A percentile compares a stretch with the other conserved stretches of the same genome.
Conservation (phyloP, 116 monocot genomes). For the Dioscorea cayenensis region DNA sequence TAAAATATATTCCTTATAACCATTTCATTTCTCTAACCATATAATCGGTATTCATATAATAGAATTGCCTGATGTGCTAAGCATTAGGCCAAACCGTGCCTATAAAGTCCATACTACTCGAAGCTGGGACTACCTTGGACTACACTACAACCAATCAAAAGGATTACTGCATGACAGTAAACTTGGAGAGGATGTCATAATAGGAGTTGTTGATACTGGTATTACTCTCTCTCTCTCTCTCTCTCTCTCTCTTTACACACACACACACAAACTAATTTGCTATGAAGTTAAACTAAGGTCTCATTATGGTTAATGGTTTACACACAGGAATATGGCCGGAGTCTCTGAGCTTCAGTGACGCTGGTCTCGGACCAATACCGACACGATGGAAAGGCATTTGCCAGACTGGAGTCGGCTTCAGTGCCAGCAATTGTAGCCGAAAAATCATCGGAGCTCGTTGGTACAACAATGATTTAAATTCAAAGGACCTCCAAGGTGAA, state of each 20-base stretch:
- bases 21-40: too few species aligned
- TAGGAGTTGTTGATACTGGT: slow-evolving; percentile 58
- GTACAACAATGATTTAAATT: slow-evolving; percentile 21
- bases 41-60: too few species aligned
- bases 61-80: slow-evolving; percentile 7
- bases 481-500: slow-evolving; percentile 12
- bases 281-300: too few species aligned
- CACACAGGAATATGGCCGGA: slow-evolving; percentile 52
- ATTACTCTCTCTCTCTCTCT: too few species aligned
- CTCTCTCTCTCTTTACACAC: too few species aligned
- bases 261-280: too few species aligned
- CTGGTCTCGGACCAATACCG: slow-evolving; percentile 32
- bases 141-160: slow-evolving; percentile 1
- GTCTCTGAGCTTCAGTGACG: slow-evolving; percentile 36
- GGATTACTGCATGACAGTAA: slow-evolving; percentile 18
- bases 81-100: slow-evolving; percentile 6
- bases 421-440: slow-evolving; percentile 23
- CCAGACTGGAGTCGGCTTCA: slow-evolving; percentile 14
- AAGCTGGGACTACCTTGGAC: slow-evolving; percentile 37
- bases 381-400: slow-evolving; percentile 53
- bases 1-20: too few species aligned
- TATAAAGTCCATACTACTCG: slow-evolving; percentile 27
- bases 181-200: slow-evolving; percentile 45
- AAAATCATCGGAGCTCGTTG: slow-evolving; percentile 67
- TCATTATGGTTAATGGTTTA: too few species aligned